Evolutionary conservation across 75 land plant species (phyloP).

Genomic region (Sequoia sempervirens): DNA sequence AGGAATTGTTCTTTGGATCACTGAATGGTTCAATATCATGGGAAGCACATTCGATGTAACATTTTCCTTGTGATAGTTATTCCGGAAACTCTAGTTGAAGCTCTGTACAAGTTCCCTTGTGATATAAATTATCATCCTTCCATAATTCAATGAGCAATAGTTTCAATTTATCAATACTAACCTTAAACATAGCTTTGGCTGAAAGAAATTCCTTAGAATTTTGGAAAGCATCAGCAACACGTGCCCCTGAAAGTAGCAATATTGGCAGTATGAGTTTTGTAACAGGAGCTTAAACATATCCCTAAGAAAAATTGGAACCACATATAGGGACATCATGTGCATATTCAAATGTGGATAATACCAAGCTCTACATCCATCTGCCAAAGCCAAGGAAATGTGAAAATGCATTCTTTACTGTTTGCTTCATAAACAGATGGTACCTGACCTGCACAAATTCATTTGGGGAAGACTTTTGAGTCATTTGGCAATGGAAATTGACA

Average conservation of each 20-base stretch:
- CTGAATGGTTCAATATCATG: neutral
- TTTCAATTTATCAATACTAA: neutral
- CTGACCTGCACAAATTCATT: constrained; percentile 23
- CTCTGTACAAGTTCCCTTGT: neutral
- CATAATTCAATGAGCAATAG: neutral
- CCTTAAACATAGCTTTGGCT: constrained; percentile 6
- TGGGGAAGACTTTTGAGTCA: neutral
- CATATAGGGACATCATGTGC: neutral
- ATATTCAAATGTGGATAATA: constrained; percentile 10
- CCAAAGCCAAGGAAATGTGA: constrained; percentile 33
- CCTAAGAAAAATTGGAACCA: neutral
- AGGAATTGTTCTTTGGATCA: neutral
- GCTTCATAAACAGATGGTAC: constrained; percentile 42
- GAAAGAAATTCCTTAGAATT: constrained; percentile 21
- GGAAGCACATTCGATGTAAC: neutral
- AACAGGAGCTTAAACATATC: neutral
- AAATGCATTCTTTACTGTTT: constrained; percentile 29
- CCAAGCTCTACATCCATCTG: constrained; percentile 36
- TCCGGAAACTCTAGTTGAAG: neutral
- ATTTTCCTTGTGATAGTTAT: neutral
- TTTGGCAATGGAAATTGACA: neutral
- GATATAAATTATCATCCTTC: neutral
- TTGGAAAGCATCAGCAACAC: constrained; percentile 40
- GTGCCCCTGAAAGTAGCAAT: constrained; percentile 30
- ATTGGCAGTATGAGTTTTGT: constrained; percentile 1